These are phyloP conservation scores for Gynostemma pentaphyllum DNA, from an alignment of 306 rosid species.

Conservation along the genomic window DNA sequence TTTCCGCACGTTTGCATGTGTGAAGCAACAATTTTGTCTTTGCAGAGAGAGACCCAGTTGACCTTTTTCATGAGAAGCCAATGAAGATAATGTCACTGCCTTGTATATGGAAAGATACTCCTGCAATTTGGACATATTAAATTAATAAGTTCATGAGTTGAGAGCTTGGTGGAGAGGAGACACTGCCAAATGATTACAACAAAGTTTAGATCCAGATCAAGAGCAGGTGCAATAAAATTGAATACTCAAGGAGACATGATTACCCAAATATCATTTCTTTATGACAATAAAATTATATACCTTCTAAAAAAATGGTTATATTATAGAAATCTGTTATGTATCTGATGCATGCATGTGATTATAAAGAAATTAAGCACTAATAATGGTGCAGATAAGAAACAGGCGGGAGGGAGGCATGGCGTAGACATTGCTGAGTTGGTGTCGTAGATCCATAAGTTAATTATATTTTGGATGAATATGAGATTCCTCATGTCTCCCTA, in stretches of 20 bases:
- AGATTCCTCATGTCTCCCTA: slow-evolving; percentile 5
- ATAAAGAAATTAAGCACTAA: background rate
- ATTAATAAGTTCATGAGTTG: slow-evolving; percentile 6
- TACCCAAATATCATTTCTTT: background rate
- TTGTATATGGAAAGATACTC: background rate
- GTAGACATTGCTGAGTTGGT: background rate
- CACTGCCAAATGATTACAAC: slow-evolving; percentile 18
- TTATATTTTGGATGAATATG: background rate
- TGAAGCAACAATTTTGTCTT: background rate
- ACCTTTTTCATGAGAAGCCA: background rate
- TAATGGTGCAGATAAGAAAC: background rate
- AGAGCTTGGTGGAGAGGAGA: slow-evolving; percentile 16
- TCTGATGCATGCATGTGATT: slow-evolving; percentile 1
- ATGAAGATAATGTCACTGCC: background rate
- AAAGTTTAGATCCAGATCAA: slow-evolving; percentile 18
- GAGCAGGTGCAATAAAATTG: slow-evolving; percentile 7
- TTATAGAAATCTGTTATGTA: background rate
- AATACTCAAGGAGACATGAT: background rate
- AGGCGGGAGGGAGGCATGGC: slow-evolving; percentile 15
- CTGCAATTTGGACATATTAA: background rate
- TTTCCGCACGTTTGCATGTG: background rate
- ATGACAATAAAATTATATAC: background rate
- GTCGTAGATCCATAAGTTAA: slow-evolving; percentile 3
- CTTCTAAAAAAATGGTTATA: background rate
- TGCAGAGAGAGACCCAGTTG: background rate